A percentile compares a stretch with the other conserved stretches of the same genome.
phyloP scores from a whole-genome alignment of 2,329 filamentous ascomycete species.

The Endocalyx cinctus region DNA sequence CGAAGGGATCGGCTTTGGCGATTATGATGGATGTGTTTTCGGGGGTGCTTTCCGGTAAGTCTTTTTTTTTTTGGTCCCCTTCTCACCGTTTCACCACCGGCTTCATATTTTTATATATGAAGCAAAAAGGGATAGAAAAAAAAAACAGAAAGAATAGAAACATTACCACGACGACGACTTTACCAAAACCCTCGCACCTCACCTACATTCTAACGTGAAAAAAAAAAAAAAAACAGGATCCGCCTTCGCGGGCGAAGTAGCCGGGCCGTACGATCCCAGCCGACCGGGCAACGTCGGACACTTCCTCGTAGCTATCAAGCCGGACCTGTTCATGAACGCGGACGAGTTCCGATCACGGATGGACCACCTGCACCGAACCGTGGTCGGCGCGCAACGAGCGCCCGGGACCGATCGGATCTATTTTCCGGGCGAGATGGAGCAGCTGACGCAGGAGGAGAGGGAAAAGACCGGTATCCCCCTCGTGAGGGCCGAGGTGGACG shows the following conservation, averaged over 20 bases:
- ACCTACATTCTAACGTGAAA: constrained; percentile 1
- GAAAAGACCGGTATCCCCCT: constrained; percentile 54
- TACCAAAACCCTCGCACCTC: too few relatives aligned
- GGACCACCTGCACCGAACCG: constrained; percentile 49
- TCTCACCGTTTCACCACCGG: too few relatives aligned
- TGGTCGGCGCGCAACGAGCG: constrained; percentile 50
- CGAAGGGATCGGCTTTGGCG: constrained; percentile 71
- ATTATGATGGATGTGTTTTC: constrained; percentile 92
- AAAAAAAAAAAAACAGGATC: too few relatives aligned
- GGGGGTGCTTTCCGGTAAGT: constrained; percentile 57
- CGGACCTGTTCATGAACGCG: constrained; percentile 67
- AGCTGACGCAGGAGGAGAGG: constrained; percentile 46
- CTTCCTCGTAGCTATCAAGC: constrained; percentile 68
- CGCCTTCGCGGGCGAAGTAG: constrained; percentile 74
- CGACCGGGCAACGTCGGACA: constrained; percentile 68
- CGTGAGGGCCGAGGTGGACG: constrained; percentile 51
- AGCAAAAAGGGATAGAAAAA: too few relatives aligned
- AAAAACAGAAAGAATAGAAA: too few relatives aligned
- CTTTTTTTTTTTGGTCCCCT: not conserved
- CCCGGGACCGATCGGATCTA: constrained; percentile 54
- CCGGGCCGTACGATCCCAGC: constrained; percentile 69
- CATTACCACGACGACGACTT: too few relatives aligned
- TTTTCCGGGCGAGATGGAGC: constrained; percentile 60
- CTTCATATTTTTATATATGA: too few relatives aligned
- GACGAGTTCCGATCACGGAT: constrained; percentile 65